Conservation (phyloP, 805 yeast species). For the Candida ovalis region DNA sequence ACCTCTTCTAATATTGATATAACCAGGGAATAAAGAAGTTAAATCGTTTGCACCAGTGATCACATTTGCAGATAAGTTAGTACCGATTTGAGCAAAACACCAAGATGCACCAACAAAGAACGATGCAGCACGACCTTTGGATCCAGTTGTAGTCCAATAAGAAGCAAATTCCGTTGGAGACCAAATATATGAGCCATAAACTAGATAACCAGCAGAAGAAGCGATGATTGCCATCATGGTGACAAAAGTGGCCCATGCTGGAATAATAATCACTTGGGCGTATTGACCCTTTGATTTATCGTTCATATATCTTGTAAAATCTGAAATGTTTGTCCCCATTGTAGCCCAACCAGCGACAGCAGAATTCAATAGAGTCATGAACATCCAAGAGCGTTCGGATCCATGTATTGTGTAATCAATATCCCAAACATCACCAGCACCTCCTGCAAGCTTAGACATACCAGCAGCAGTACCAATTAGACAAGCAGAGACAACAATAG, state of each 20-base stretch:
- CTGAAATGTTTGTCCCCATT: constrained; percentile 35
- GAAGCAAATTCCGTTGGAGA: constrained; percentile 38
- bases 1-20: constrained; percentile 58
- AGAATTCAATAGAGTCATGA: constrained; percentile 25
- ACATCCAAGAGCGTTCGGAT: constrained; percentile 25
- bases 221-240: constrained; percentile 33
- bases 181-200: constrained; percentile 42
- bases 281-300: constrained; percentile 30
- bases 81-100: constrained; percentile 35
- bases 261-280: constrained; percentile 28
- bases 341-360: constrained; percentile 35
- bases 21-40: constrained; percentile 53
- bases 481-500: constrained; percentile 25
- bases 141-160: constrained; percentile 28
- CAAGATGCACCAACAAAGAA: constrained; percentile 20
- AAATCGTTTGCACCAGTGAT: constrained; percentile 57
- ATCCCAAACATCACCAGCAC: constrained; percentile 23
- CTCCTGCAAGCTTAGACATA: constrained; percentile 31
- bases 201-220: constrained; percentile 33
- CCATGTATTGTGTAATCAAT: constrained; percentile 20
- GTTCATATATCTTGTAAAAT: constrained; percentile 36
- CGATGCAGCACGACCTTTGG: constrained; percentile 18
- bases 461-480: constrained; percentile 29
- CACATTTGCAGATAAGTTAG: constrained; percentile 53
- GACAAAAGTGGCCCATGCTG: constrained; percentile 24